Base-by-base conservation (phyloP, 257 asterid genomes). In the Rubia yunnanensis region DNA sequence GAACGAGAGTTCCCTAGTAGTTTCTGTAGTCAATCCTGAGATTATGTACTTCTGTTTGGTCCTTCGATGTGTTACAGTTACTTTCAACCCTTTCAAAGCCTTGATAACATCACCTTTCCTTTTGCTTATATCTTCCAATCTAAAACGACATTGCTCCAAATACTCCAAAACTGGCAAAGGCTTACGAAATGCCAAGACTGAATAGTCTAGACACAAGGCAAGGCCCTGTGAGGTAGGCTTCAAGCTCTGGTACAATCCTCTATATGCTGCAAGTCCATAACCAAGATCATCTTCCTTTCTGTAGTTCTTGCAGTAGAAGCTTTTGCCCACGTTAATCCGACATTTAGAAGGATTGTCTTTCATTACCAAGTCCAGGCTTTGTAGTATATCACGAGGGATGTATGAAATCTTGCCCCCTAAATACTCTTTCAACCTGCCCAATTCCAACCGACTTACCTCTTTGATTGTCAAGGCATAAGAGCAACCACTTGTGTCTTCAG, bases 361-460 rank as follows among this genome's bases (percentile, higher is more conserved):
- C 87, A 89, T 76, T 2, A 86, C 88, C 75, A 83, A 49, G 61
- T 82, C 96, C 88, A 89, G 73, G n/a, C 83, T 88, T 20, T 86
- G 92, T 30, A 86, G 74, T 67, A 70, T 70, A 66, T 81, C 84
- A 44, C 88, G 96, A 66, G 96, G 95, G 46, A 70, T 59, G 10
- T 52, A 5, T 0, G 83, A 13, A 32, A 70, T 60, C 5, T 28
- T 74, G n/a, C 87, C 88, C 49, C 60, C 63, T 8, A 87, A 11
- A 49, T 87, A 87, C 27, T 83, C 94, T 0, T 44, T 41, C 66
- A 89, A 58, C 75, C 76, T 85, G 4, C 81, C 79, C 20, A 85
- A 74, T 63, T 67, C 72, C 67, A 87, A 44, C 59, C 78, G 82
- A 55, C 72, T 76, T 48, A 85, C 88, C 3, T 53, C 55, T 59